Percentiles rank a stretch among this genome's conserved stretches.
Conservation (phyloP, 441 rosid genomes). For the Melastoma candidum region DNA sequence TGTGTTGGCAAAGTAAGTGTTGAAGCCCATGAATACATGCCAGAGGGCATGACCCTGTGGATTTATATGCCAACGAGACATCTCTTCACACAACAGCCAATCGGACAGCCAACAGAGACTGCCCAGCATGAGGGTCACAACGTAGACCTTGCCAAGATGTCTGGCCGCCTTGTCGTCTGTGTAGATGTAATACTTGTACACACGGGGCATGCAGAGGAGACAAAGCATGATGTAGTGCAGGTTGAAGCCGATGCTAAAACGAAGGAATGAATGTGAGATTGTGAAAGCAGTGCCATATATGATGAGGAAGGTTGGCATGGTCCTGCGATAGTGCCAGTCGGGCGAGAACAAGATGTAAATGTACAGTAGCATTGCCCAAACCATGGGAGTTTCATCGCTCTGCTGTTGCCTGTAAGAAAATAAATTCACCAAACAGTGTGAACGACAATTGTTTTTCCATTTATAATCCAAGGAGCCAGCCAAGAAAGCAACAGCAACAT, state of each 20-base stretch:
- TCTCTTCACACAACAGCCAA: slow-evolving; percentile 42
- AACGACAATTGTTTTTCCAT: too few species aligned
- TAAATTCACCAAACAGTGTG: neutral
- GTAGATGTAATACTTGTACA: slow-evolving; percentile 90
- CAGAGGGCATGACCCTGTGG: slow-evolving; percentile 86
- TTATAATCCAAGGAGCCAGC: too few species aligned
- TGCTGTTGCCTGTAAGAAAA: slow-evolving; percentile 70
- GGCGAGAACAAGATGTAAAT: slow-evolving; percentile 90
- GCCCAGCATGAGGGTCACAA: slow-evolving; percentile 47
- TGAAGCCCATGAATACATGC: slow-evolving; percentile 60
- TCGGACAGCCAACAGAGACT: slow-evolving; percentile 68
- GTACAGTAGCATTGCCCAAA: slow-evolving; percentile 86
- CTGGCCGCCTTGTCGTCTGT: slow-evolving; percentile 56
- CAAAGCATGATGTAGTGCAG: slow-evolving; percentile 65
- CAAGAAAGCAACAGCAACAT: neutral
- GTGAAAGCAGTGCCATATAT: slow-evolving; percentile 75
- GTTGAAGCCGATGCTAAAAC: slow-evolving; percentile 77
- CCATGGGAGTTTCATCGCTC: slow-evolving; percentile 46
- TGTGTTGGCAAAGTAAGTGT: slow-evolving; percentile 38
- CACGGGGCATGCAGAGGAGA: slow-evolving; percentile 82
- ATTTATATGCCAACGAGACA: slow-evolving; percentile 52
- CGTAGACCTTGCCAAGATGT: slow-evolving; percentile 55
- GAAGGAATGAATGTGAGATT: slow-evolving; percentile 43
- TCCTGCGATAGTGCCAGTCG: slow-evolving; percentile 90
- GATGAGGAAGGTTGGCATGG: slow-evolving; percentile 52